A percentile compares a stretch with the other conserved stretches of the same genome.
Evolutionary conservation across 2,329 filamentous ascomycete species (phyloP).

Genomic region (Ceratocystis papillata): DNA sequence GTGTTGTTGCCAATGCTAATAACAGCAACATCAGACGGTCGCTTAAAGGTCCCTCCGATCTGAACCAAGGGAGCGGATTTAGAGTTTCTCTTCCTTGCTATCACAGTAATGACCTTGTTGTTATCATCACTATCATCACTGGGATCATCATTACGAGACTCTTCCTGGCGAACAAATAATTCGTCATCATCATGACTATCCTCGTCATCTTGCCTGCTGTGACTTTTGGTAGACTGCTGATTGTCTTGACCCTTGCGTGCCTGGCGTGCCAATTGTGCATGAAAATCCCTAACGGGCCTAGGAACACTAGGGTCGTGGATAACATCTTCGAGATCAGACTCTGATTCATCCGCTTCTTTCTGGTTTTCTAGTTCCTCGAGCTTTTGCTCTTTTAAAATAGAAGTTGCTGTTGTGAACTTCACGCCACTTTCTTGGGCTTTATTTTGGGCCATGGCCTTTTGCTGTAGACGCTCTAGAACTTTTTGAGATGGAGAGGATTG

Average conservation of each 20-base stretch:
- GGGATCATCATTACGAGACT: constrained; percentile 27
- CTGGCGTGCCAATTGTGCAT: constrained; percentile 29
- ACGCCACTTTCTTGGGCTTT: not conserved
- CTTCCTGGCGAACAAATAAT: constrained; percentile 18
- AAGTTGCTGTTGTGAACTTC: constrained; percentile 14
- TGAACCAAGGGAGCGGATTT: not conserved
- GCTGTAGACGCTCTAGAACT: not conserved
- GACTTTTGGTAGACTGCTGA: constrained; percentile 26
- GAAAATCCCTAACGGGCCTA: constrained; percentile 32
- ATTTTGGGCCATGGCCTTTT: not conserved
- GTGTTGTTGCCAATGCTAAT: constrained; percentile 64
- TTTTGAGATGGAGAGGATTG: not conserved
- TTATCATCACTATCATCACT: constrained; percentile 26
- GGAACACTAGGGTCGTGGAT: constrained; percentile 23
- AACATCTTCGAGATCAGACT: constrained; percentile 17
- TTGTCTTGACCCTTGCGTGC: constrained; percentile 8
- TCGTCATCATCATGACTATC: constrained; percentile 25
- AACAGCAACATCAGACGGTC: constrained; percentile 55
- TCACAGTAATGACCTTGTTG: constrained; percentile 7
- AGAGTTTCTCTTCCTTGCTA: constrained; percentile 5
- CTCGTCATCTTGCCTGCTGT: constrained; percentile 26
- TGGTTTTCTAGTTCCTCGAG: not conserved
- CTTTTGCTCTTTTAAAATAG: constrained; percentile 15
- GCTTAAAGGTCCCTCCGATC: constrained; percentile 33
- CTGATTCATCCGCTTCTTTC: constrained; percentile 12